Percentiles rank a stretch among this genome's conserved stretches.
These are phyloP conservation scores for Kwoniella sp. DNA, from an alignment of 768 basidiomycete genomes.

Conservation along the genomic window DNA sequence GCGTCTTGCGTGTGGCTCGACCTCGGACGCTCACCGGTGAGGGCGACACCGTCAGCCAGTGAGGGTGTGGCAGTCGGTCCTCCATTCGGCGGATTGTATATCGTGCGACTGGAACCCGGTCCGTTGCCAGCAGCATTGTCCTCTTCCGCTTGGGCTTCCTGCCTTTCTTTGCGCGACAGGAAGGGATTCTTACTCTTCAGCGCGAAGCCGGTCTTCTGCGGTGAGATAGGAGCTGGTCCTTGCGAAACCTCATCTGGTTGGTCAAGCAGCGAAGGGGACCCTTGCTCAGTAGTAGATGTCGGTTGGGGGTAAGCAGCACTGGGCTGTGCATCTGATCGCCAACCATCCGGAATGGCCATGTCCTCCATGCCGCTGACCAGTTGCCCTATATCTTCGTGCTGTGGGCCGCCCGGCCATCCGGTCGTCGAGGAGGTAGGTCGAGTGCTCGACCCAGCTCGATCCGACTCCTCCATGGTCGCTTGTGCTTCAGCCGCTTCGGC, in stretches of 20 bases:
- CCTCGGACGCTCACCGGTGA: no score
- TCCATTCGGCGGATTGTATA: slow-evolving; percentile 1
- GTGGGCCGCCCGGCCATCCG: not conserved
- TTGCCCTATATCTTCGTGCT: not conserved
- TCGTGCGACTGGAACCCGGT: slow-evolving; percentile 4
- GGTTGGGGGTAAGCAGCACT: not conserved
- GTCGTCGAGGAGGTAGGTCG: not conserved
- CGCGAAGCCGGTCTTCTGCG: slow-evolving; percentile 22
- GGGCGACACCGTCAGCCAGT: no score
- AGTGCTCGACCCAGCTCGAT: slow-evolving; percentile 16
- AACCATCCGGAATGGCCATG: slow-evolving; percentile 15
- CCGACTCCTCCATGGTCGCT: not conserved
- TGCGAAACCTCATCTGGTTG: not conserved
- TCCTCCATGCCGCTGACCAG: slow-evolving; percentile 6
- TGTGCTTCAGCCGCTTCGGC: slow-evolving; percentile 11
- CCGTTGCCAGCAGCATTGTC: not conserved
- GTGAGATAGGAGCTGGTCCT: slow-evolving; percentile 13
- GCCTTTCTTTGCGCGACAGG: slow-evolving; percentile 30
- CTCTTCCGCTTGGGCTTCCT: slow-evolving; percentile 10
- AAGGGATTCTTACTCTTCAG: slow-evolving; percentile 45
- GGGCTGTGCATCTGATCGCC: not conserved
- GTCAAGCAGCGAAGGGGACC: not conserved
- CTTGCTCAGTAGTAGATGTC: not conserved
- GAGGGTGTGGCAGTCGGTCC: no score
- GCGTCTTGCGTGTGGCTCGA: slow-evolving; percentile 5